phyloP scores from a whole-genome alignment of 345 rosid species.

The Schrenkiella parvula region DNA sequence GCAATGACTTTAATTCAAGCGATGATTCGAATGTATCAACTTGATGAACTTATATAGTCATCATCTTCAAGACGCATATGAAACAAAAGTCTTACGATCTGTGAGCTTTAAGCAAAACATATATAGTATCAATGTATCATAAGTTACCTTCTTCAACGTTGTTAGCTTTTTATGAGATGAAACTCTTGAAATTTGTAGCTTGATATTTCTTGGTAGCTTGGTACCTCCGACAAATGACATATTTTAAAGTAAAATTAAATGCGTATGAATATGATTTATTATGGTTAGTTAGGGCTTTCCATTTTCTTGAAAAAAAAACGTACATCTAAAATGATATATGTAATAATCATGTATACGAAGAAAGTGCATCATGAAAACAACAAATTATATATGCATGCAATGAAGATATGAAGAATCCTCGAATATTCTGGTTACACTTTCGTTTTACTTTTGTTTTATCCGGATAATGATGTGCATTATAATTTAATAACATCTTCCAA shows the following conservation, averaged over 20 bases:
- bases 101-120: not conserved
- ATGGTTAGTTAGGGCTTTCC: not conserved
- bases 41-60: no score
- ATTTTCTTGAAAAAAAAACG: not conserved
- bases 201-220: not conserved
- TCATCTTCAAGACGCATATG: not conserved
- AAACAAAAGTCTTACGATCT: not conserved
- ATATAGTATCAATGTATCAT: not conserved
- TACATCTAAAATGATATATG: not conserved
- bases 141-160: not conserved
- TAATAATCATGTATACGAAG: not conserved
- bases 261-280: not conserved
- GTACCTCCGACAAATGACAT: not conserved
- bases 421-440: slow-evolving; percentile 13
- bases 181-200: not conserved
- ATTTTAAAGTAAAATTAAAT: not conserved
- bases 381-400: slow-evolving; percentile 6
- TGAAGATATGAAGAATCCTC: slow-evolving; percentile 11
- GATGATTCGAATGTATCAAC: not conserved
- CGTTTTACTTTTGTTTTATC: slow-evolving; percentile 18
- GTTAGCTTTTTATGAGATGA: not conserved
- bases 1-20: not conserved
- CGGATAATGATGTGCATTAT: not conserved
- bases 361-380: slow-evolving; percentile 15
- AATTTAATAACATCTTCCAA: slow-evolving; percentile 10